These are phyloP conservation scores for Tilletia walkeri DNA, from an alignment of 1,284 basidiomycete species.

Conservation along the genomic window DNA sequence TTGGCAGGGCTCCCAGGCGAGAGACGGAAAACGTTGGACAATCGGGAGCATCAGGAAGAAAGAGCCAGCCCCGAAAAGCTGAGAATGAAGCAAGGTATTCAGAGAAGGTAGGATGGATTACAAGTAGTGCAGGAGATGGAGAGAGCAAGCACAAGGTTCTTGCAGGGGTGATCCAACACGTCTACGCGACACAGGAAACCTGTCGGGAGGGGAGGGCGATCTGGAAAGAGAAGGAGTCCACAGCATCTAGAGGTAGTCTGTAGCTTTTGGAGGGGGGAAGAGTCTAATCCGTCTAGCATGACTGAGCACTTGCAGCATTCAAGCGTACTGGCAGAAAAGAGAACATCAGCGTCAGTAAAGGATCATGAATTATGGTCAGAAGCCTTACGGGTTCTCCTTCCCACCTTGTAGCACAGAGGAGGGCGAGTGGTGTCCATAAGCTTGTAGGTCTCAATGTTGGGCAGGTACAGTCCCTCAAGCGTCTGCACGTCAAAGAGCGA, in stretches of 20 bases:
- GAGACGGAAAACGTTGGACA: background rate
- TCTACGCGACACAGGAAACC: background rate
- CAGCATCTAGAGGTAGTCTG: too few relatives aligned
- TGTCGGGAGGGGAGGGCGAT: background rate
- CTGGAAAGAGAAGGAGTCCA: background rate
- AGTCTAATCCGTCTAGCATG: background rate
- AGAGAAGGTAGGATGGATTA: background rate
- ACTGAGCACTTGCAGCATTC: too few relatives aligned
- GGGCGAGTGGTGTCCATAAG: background rate
- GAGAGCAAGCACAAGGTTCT: background rate
- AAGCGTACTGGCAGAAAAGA: too few relatives aligned
- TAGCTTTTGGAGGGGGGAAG: too few relatives aligned
- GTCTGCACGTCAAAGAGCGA: constrained; percentile 3
- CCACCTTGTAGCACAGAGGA: background rate
- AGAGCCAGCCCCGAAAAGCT: too few relatives aligned
- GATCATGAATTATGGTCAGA: background rate
- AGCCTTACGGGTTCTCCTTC: background rate
- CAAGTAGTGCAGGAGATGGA: background rate
- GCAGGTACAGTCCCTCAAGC: background rate
- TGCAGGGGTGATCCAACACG: background rate
- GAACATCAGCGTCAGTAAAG: too few relatives aligned
- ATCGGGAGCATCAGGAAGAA: too few relatives aligned
- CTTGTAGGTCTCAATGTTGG: constrained; percentile 9
- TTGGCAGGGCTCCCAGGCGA: background rate
- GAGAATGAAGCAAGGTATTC: too few relatives aligned